Conservation (phyloP, 805 yeast species). For the Lipomyces starkeyi region DNA sequence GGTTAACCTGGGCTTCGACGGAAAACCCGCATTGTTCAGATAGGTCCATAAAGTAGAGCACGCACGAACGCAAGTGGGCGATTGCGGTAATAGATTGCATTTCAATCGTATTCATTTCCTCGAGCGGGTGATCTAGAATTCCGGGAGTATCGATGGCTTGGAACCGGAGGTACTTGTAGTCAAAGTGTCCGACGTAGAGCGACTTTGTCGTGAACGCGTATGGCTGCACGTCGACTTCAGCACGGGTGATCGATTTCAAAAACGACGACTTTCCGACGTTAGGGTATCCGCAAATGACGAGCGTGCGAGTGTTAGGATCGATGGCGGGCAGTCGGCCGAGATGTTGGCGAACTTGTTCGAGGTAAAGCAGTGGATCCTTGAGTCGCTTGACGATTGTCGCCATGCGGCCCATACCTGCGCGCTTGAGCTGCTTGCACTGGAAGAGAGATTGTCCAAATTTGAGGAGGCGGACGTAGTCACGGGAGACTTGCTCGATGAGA, state of each 20-base stretch:
- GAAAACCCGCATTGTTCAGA: conserved; percentile 99
- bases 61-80: conserved; percentile 97
- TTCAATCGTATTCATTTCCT: conserved; percentile 99
- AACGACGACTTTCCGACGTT: conserved; percentile 99
- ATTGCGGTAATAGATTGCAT: conserved; percentile 99
- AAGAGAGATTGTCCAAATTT: conserved; percentile 97
- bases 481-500: conserved; percentile 90
- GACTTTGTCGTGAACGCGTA: conserved; percentile 99
- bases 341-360: conserved; percentile 99
- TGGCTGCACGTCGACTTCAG: conserved; percentile 99
- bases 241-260: conserved; percentile 89
- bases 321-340: conserved; percentile 97
- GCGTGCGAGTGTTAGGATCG: conserved; percentile 98
- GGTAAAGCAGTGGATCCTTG: conserved; percentile 89
- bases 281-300: conserved; percentile 97
- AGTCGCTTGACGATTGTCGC: conserved; percentile 95
- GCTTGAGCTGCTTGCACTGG: conserved; percentile 97
- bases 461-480: conserved; percentile 92
- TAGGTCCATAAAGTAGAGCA: conserved; percentile 95
- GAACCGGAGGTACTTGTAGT: conserved; percentile 94
- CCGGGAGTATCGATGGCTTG: conserved; percentile 99
- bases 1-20: conserved; percentile 94
- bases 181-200: conserved; percentile 97
- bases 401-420: conserved; percentile 99
- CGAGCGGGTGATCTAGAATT: conserved; percentile 97